Evolutionary conservation across 805 yeast genomes (phyloP).

Genomic region (Jamesozyma hellenica): DNA sequence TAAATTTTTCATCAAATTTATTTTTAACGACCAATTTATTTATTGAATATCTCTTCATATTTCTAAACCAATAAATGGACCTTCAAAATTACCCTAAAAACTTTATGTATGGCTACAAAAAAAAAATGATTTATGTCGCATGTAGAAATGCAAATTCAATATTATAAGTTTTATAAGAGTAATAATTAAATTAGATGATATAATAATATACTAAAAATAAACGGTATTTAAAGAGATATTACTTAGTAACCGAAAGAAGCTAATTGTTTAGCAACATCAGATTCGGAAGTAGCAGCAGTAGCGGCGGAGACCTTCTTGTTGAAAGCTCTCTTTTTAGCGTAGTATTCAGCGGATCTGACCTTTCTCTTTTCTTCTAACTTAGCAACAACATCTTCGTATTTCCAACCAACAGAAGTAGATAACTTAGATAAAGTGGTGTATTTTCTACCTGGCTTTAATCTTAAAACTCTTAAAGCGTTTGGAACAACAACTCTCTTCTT

Average conservation of each 20-base stretch:
- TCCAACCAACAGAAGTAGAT: constrained; percentile 97
- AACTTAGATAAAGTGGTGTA: constrained; percentile 97
- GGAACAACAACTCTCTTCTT: constrained; percentile 99
- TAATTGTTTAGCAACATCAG: constrained; percentile 86
- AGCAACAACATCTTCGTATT: constrained; percentile 96
- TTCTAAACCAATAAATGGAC: neutral
- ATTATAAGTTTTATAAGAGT: constrained; percentile 4
- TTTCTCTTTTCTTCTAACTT: constrained; percentile 98
- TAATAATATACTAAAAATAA: constrained; percentile 8
- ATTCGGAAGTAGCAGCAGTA: constrained; percentile 74
- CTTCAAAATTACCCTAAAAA: no score
- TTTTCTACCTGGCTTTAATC: constrained; percentile 99
- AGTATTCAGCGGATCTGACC: constrained; percentile 97
- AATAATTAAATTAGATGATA: constrained; percentile 7
- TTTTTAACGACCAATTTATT: no score
- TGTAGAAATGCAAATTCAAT: no score
- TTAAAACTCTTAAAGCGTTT: constrained; percentile 96
- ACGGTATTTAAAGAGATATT: constrained; percentile 13
- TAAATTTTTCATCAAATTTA: neutral
- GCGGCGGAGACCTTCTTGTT: constrained; percentile 87
- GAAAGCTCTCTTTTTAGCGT: constrained; percentile 96
- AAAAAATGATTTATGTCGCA: no score
- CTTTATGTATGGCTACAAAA: no score
- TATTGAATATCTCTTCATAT: neutral
- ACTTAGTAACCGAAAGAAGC: constrained; percentile 95